Evolutionary conservation across 352 stramenopile genomes (phyloP).

Genomic region (Phytophthora hybrid): DNA sequence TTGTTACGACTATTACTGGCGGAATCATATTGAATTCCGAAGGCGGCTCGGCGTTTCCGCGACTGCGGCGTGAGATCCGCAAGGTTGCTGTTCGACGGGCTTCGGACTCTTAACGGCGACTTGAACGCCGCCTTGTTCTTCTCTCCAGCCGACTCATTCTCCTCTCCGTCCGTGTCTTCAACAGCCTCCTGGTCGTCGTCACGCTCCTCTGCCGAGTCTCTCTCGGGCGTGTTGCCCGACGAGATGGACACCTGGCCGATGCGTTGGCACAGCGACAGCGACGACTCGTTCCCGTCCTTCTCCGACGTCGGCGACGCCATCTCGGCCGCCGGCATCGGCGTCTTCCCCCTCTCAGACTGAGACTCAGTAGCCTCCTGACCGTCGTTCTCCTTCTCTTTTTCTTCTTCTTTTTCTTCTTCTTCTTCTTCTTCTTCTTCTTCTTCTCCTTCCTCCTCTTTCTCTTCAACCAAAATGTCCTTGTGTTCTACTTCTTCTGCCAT

Average conservation of each 20-base stretch:
- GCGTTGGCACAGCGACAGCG: constrained; percentile 74
- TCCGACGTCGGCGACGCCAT: constrained; percentile 29
- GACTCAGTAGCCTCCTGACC: background rate
- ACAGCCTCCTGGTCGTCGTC: constrained; percentile 9
- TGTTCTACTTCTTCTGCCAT: constrained; percentile 15
- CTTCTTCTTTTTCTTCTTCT: constrained; percentile 7
- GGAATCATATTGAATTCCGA: constrained; percentile 27
- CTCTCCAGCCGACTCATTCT: constrained; percentile 23
- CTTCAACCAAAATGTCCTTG: constrained; percentile 9
- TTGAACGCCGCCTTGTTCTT: constrained; percentile 25
- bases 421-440: constrained; percentile 6
- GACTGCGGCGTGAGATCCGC: constrained; percentile 44
- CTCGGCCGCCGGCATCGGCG: constrained; percentile 20
- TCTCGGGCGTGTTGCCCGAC: constrained; percentile 28
- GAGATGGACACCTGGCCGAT: constrained; percentile 87
- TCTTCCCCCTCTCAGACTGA: background rate
- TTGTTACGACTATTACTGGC: constrained; percentile 24
- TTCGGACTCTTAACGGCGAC: constrained; percentile 33
- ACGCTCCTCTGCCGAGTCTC: constrained; percentile 4
- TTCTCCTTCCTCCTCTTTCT: constrained; percentile 4
- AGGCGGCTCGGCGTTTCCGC: constrained; percentile 42
- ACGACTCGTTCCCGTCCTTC: constrained; percentile 50
- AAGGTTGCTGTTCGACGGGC: constrained; percentile 29
- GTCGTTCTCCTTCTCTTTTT: constrained; percentile 9
- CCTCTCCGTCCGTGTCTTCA: constrained; percentile 34